Evolutionary conservation across 2,329 filamentous ascomycete species (phyloP).

Genomic region (Ophioceras dolichostomum): DNA sequence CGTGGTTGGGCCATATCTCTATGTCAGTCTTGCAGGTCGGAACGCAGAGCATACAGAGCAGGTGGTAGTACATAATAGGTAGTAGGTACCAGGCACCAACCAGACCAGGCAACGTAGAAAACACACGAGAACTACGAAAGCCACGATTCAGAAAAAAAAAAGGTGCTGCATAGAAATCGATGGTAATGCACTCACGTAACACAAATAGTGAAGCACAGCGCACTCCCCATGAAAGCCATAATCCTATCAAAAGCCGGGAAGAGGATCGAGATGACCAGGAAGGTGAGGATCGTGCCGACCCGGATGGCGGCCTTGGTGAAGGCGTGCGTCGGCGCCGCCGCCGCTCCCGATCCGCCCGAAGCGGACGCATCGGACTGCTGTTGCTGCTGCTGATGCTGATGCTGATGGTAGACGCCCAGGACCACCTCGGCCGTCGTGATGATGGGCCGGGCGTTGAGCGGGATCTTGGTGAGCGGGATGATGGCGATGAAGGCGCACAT

Average conservation of each 20-base stretch:
- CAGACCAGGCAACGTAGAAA: no score
- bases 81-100: no score
- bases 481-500: conserved; percentile 82
- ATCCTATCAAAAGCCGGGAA: conserved; percentile 77
- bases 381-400: conserved; percentile 24
- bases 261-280: conserved; percentile 59
- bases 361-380: conserved; percentile 7
- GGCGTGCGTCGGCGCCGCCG: conserved; percentile 32
- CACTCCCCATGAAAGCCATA: conserved; percentile 76
- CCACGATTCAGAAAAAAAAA: no score
- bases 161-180: no score
- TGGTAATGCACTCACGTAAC: conserved; percentile 60
- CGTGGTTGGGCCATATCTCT: no score
- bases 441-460: conserved; percentile 78
- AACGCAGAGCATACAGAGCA: no score
- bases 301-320: conserved; percentile 49
- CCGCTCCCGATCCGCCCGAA: no score
- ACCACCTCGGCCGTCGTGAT: conserved; percentile 75
- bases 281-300: conserved; percentile 53
- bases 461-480: conserved; percentile 92
- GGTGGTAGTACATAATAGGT: no score
- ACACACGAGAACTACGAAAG: no score
- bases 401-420: conserved; percentile 51
- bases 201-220: conserved; percentile 88
- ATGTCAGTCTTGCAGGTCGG: no score